Evolutionary conservation across 2,329 filamentous ascomycete genomes (phyloP), one percentile per base, ranked within the genome.

Genomic region (Acrodontium crateriforme): DNA sequence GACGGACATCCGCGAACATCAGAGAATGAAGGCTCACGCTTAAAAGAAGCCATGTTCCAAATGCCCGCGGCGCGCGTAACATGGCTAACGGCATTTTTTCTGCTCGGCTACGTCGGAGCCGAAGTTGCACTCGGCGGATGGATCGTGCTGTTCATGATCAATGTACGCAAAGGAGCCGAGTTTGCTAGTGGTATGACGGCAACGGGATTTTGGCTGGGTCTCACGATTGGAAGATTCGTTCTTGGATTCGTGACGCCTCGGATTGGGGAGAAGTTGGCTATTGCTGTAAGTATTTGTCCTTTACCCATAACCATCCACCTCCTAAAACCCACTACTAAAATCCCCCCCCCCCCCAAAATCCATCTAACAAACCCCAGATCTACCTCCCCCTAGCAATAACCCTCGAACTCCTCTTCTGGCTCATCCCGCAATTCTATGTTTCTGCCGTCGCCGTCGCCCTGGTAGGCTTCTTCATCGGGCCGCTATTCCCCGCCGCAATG

Each of bases 71-170:
- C 62, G 2, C 53, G 62, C n/a, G 62, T 79, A 3, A 77, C 77
- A 3, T 85, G 79, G 78, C 59, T 82, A n/a, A 62, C 72, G 23
- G 67, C 80, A 2, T 35, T 78, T 2, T 91, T 91, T 49, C 58
- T 91, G 9, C 65, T 91, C 4, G 71, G 72, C 6, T 91, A 91
- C 44, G 75, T 87, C 1, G 83, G 83, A 3, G 66, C 71, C 5
- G 83, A 92, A 54, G 77, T 83, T 34, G 72, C 71, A 1, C 59
- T 84, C 2, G 76, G 77, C 12, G 81, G 81, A 10, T 89, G 81
- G 81, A 76, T 91, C 37, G 75, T 82, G 26, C 76, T 75, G 1
- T 91, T 92, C 49, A 91, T 92, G 80, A 71, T 85, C n/a, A 62
- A 69, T 12, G 74, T 84, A 14, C 69, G 84, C 9, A 53, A 75